These are phyloP conservation scores for Phoma herbarum DNA, from an alignment of 2,329 filamentous ascomycete genomes.

Conservation along the genomic window DNA sequence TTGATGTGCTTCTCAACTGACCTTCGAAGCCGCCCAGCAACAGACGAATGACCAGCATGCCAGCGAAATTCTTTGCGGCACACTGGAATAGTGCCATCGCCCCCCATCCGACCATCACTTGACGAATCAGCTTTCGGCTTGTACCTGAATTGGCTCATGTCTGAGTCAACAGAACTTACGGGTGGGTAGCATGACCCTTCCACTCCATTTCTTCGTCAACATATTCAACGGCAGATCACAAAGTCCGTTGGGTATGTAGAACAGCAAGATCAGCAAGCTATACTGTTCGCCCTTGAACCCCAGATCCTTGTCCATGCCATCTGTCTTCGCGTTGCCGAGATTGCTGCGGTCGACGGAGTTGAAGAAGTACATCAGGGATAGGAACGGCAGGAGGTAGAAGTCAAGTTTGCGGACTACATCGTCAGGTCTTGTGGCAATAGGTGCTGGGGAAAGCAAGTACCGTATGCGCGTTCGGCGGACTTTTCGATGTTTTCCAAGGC, in stretches of 20 bases:
- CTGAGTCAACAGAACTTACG: slow-evolving; percentile 24
- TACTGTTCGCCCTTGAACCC: slow-evolving; percentile 55
- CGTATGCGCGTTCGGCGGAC: slow-evolving; percentile 47
- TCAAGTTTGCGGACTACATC: slow-evolving; percentile 52
- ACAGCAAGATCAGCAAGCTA: slow-evolving; percentile 58
- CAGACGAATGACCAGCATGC: slow-evolving; percentile 61
- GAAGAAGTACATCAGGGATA: slow-evolving; percentile 56
- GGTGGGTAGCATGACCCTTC: slow-evolving; percentile 51
- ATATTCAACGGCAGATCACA: slow-evolving; percentile 61
- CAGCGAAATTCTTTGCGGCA: slow-evolving; percentile 59
- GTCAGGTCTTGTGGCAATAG: not conserved
- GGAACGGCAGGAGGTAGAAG: slow-evolving; percentile 54
- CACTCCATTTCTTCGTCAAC: slow-evolving; percentile 59
- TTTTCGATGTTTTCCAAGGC: slow-evolving; percentile 33
- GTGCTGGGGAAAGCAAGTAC: slow-evolving; percentile 28
- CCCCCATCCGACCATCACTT: slow-evolving; percentile 60
- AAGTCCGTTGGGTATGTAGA: slow-evolving; percentile 62
- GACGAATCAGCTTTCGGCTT: not conserved
- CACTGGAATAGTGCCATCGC: slow-evolving; percentile 59
- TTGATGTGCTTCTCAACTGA: not conserved
- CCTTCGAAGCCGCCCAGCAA: slow-evolving; percentile 57
- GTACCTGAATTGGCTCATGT: too few relatives aligned
- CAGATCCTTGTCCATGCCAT: slow-evolving; percentile 57
- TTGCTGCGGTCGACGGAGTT: slow-evolving; percentile 53
- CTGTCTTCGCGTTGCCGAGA: slow-evolving; percentile 61